Percentiles rank a stretch among this genome's conserved stretches.
These are phyloP conservation scores for Pyrus bretschneideri DNA, from an alignment of 306 rosid species.

Conservation along the genomic window DNA sequence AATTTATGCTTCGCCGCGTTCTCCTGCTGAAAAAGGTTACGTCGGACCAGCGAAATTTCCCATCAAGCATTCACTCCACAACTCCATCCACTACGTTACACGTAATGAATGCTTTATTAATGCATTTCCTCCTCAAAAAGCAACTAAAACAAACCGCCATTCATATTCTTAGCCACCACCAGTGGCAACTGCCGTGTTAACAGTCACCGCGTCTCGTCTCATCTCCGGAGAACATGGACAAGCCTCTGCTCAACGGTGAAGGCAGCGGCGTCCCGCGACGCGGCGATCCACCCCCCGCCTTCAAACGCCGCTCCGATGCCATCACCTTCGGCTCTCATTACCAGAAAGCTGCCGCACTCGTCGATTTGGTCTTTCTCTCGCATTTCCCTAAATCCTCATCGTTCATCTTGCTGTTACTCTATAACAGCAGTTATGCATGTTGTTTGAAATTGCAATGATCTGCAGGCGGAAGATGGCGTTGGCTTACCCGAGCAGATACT, in stretches of 20 bases:
- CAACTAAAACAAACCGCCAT: no score
- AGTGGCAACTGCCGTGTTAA: not conserved
- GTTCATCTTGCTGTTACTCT: not conserved
- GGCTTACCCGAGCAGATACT: slow-evolving; percentile 91
- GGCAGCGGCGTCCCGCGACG: slow-evolving; percentile 25
- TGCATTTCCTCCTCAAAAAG: no score
- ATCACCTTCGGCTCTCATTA: slow-evolving; percentile 57
- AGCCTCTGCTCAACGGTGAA: slow-evolving; percentile 54
- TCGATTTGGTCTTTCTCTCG: slow-evolving; percentile 66
- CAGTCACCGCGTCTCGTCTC: not conserved
- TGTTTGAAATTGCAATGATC: slow-evolving; percentile 21
- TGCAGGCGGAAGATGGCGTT: slow-evolving; percentile 94
- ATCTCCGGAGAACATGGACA: slow-evolving; percentile 34
- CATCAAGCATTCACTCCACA: no score
- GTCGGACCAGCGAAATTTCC: no score
- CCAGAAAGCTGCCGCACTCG: slow-evolving; percentile 81
- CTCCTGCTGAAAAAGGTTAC: no score
- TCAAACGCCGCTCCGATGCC: slow-evolving; percentile 54
- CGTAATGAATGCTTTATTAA: no score
- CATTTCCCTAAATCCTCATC: not conserved
- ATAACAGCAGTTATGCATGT: not conserved
- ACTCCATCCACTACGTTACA: no score
- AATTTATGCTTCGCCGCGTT: no score
- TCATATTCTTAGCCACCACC: not conserved
- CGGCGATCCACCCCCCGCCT: slow-evolving; percentile 4